Base-by-base conservation (phyloP, 129 eudicot species). In the Smallanthus sonchifolius region DNA sequence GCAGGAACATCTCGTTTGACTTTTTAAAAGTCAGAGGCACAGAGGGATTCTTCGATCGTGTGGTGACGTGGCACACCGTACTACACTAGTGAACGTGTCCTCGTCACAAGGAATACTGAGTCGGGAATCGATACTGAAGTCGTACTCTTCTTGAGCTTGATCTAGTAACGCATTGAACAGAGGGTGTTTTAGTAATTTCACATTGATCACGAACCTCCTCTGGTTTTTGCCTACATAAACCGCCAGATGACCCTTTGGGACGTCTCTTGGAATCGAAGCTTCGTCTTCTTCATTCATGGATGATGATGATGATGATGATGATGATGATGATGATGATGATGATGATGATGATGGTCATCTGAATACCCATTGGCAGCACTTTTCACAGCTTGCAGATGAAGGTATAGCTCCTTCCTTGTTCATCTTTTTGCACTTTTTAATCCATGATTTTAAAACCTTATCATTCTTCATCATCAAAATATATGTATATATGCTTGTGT, bases 201-300 rank as follows among this genome's bases (percentile, higher is more conserved):
- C 85, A 68, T 76, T 83, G 77, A 85, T 80, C 38, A 85, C 83
- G 32, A 78, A 82, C 82, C 89, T 79, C 79, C 67, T 76, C 19
- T 75, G 81, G 71, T 80, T 68, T 62, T 85, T 57, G 3, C 89
- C 89, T 9, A 85, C 87, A 15, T 85, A 85, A 40, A 85, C 89
- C 75, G 77, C 89, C 70, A 80, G 55, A 70, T 85, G 89, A 10
- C 89, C 89, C 37, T 85, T 85, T 1, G 89, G 87, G 37, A 85
- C 89, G 28, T 85, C 89, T 40, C 74, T 65, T 44, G 86, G 84
- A 16, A 85, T 79, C 6, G 70, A 75, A 63, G 75, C 57, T 78
- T 74, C 83, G 6, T 84, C 78, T 19, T 85, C 84, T 72, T 70
- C 76, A 16, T 82, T 68, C 65, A 55, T 74, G 69, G 60, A 52